Conservation (phyloP, 1,139 yeast species). For the Pichia sp. region DNA sequence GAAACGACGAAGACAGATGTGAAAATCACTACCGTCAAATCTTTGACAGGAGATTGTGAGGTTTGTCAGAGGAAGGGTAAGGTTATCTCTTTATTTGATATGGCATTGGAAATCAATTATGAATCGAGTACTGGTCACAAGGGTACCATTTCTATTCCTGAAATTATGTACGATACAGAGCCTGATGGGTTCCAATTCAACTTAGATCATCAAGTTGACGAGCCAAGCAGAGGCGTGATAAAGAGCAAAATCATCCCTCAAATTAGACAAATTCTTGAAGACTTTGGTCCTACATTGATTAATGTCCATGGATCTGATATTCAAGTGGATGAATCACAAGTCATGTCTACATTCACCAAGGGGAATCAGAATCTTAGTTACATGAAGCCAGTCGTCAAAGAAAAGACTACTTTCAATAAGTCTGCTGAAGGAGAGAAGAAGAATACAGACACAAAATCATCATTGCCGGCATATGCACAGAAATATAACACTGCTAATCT, state of each 20-base stretch:
- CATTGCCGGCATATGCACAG: slow-evolving; percentile 29
- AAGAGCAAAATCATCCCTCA: slow-evolving; percentile 62
- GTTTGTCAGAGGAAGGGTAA: slow-evolving; percentile 97
- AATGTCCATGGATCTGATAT: slow-evolving; percentile 75
- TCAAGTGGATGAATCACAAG: slow-evolving; percentile 57
- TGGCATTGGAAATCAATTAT: slow-evolving; percentile 58
- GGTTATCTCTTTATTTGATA: slow-evolving; percentile 84
- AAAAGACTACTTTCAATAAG: slow-evolving; percentile 22
- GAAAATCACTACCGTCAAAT: slow-evolving; percentile 42
- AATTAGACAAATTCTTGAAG: slow-evolving; percentile 49
- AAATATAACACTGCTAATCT: slow-evolving; percentile 74
- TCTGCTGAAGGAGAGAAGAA: background rate
- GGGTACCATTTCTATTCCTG: slow-evolving; percentile 82
- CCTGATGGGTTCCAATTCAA: slow-evolving; percentile 80
- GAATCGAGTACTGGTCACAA: slow-evolving; percentile 39
- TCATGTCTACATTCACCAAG: slow-evolving; percentile 59
- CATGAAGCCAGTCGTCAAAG: slow-evolving; percentile 23
- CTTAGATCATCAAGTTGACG: slow-evolving; percentile 50
- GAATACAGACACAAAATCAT: slow-evolving; percentile 4
- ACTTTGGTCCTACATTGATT: slow-evolving; percentile 75
- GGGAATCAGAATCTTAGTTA: slow-evolving; percentile 43
- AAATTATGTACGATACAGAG: slow-evolving; percentile 90
- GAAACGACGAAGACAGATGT: slow-evolving; percentile 12
- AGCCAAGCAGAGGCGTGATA: slow-evolving; percentile 42
- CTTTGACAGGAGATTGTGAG: slow-evolving; percentile 92